Evolutionary conservation across 139 green algal species (phyloP).

Genomic region (Chlamydomonas incerta): DNA sequence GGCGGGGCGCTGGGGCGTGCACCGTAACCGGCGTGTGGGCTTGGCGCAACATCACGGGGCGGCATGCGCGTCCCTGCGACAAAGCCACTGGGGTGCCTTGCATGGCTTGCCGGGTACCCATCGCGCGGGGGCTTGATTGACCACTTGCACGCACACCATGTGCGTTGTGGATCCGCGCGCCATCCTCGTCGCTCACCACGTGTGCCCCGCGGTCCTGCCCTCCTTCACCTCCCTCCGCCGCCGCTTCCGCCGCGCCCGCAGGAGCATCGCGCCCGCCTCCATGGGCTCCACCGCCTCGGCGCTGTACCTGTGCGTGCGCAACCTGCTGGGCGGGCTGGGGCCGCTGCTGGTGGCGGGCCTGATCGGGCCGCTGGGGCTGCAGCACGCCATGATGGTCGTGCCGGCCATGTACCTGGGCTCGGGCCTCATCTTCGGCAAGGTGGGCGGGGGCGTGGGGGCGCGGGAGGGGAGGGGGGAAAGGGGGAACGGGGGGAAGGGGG

Average conservation of each 20-base stretch:
- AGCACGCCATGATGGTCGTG: constrained; percentile 85
- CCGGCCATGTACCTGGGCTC: constrained; percentile 76
- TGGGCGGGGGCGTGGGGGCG: constrained; percentile 64
- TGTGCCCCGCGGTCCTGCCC: too few species aligned
- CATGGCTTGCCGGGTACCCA: too few species aligned
- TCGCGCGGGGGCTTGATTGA: too few species aligned
- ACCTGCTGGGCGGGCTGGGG: constrained; percentile 82
- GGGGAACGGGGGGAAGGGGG: neutral
- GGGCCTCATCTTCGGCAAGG: constrained; percentile 68
- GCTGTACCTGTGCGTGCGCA: constrained; percentile 87
- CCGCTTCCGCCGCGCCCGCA: constrained; percentile 11
- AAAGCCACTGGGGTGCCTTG: too few species aligned
- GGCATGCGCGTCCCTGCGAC: too few species aligned
- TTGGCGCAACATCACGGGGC: too few species aligned
- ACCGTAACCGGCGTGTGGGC: too few species aligned
- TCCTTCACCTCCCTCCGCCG: too few species aligned
- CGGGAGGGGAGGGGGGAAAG: neutral
- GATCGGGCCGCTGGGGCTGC: constrained; percentile 68
- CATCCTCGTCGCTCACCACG: too few species aligned
- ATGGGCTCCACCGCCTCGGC: constrained; percentile 79
- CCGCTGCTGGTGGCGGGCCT: constrained; percentile 77
- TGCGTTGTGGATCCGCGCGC: too few species aligned
- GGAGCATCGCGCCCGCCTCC: constrained; percentile 44
- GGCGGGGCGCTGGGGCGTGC: too few species aligned
- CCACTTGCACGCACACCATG: too few species aligned